These are phyloP conservation scores for Coemansia sp. DNA, from an alignment of 192 early-diverging fungal genomes.

Conservation along the genomic window DNA sequence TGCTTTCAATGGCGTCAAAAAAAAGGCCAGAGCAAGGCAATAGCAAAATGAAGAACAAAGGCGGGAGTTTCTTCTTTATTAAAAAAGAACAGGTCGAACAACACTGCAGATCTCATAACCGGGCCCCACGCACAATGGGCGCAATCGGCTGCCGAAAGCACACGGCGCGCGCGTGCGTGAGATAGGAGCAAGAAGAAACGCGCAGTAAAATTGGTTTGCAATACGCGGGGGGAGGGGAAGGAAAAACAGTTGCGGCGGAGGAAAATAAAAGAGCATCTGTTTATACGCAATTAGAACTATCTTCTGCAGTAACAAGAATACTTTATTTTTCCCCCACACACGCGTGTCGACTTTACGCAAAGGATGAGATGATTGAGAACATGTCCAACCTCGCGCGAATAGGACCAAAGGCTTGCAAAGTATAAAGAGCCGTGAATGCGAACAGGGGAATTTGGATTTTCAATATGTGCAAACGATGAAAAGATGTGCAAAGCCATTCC, in stretches of 20 bases:
- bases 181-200: neutral
- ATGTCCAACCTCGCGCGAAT: neutral
- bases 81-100: neutral
- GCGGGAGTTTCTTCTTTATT: neutral
- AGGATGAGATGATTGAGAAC: neutral
- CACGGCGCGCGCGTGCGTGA: neutral
- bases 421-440: neutral
- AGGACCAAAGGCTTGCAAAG: neutral
- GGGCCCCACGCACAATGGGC: neutral
- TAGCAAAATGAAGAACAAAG: constrained; percentile 5
- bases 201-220: neutral
- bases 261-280: neutral
- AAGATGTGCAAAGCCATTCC: neutral
- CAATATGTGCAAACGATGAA: neutral
- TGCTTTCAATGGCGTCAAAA: neutral
- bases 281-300: neutral
- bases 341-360: neutral
- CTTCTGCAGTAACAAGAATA: neutral
- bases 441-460: neutral
- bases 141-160: neutral
- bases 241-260: neutral
- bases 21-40: neutral
- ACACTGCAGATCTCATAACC: neutral
- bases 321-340: neutral
- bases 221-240: neutral